A percentile compares a stretch with the other conserved stretches of the same genome.
Evolutionary conservation across 805 yeast genomes (phyloP).

Genomic region (Candida sithepensis): DNA sequence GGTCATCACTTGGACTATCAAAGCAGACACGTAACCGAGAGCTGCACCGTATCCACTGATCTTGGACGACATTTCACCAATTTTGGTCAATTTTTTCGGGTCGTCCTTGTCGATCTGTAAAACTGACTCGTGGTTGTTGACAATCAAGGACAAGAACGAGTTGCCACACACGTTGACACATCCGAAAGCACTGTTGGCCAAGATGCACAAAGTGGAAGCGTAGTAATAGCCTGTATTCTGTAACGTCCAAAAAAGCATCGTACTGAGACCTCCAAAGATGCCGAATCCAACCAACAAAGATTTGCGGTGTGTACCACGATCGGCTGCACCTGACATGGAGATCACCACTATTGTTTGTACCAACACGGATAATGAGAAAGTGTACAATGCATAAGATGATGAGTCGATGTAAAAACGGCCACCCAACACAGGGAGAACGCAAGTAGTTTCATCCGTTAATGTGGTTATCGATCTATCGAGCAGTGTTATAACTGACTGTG

Average conservation of each 20-base stretch:
- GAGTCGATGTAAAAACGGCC: constrained; percentile 54
- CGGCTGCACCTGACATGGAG: constrained; percentile 69
- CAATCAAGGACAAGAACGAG: constrained; percentile 63
- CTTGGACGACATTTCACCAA: constrained; percentile 42
- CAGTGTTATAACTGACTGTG: constrained; percentile 3
- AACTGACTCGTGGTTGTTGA: constrained; percentile 34
- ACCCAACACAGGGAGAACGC: constrained; percentile 33
- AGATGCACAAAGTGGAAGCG: constrained; percentile 51
- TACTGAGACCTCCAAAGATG: constrained; percentile 51
- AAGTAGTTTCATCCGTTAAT: constrained; percentile 14
- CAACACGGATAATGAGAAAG: constrained; percentile 67
- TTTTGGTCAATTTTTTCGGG: constrained; percentile 8
- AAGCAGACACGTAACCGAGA: constrained; percentile 64
- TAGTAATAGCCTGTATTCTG: constrained; percentile 41
- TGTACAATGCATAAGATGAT: constrained; percentile 68
- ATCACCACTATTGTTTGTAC: constrained; percentile 70
- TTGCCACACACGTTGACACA: constrained; percentile 79
- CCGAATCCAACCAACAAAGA: constrained; percentile 55
- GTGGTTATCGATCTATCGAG: neutral
- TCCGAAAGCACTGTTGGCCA: constrained; percentile 70
- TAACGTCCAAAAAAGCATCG: constrained; percentile 42
- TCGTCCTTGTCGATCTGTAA: constrained; percentile 2
- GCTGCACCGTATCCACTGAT: constrained; percentile 72
- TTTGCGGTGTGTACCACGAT: constrained; percentile 61
- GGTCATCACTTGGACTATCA: constrained; percentile 60